These are phyloP conservation scores for Noccaea bulbosa DNA, from an alignment of 345 rosid genomes.

Conservation along the genomic window DNA sequence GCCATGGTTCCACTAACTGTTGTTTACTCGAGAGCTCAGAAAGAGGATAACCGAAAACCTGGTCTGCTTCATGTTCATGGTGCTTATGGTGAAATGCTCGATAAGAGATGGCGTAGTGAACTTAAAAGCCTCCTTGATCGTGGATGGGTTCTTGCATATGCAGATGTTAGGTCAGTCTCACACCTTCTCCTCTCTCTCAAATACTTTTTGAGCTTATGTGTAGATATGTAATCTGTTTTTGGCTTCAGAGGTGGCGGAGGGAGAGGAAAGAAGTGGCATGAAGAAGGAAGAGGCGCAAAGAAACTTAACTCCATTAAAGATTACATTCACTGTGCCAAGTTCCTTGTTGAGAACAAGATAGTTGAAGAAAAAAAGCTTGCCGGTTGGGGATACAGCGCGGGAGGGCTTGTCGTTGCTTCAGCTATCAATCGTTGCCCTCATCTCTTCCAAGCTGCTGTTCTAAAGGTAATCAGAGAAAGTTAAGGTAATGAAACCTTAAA, in stretches of 20 bases:
- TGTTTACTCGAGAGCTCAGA: conserved; percentile 63
- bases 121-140: conserved; percentile 97
- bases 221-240: conserved; percentile 6
- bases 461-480: conserved; percentile 54
- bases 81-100: conserved; percentile 91
- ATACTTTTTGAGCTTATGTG: not conserved
- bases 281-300: conserved; percentile 66
- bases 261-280: conserved; percentile 82
- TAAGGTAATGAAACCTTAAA: conserved; percentile 1
- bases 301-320: conserved; percentile 79
- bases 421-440: conserved; percentile 76
- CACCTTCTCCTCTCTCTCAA: conserved; percentile 22
- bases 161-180: conserved; percentile 82
- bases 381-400: conserved; percentile 94
- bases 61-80: conserved; percentile 94
- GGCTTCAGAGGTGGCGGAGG: conserved; percentile 91
- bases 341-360: conserved; percentile 64
- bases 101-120: conserved; percentile 91
- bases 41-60: conserved; percentile 53
- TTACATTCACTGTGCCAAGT: conserved; percentile 76
- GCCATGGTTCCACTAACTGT: conserved; percentile 74
- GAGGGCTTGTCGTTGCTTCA: conserved; percentile 92
- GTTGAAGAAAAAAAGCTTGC: conserved; percentile 78
- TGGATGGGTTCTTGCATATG: conserved; percentile 95
- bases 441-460: conserved; percentile 78